Evolutionary conservation across 2,329 filamentous ascomycete genomes (phyloP), one percentile per base, ranked within the genome.

Genomic region (Botryosphaeria agaves): DNA sequence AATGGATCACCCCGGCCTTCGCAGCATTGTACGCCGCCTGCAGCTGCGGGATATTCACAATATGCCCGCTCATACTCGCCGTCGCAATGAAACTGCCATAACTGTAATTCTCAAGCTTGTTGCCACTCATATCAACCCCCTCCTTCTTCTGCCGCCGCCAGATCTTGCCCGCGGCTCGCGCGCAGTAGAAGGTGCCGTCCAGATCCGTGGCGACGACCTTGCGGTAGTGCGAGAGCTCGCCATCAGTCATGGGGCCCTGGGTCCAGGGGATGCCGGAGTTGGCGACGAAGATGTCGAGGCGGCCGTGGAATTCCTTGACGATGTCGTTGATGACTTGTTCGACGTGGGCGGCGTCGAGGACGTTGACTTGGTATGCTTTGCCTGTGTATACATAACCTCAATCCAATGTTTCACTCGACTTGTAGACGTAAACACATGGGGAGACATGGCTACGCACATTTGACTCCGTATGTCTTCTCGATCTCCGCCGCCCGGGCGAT

Each of bases 181-280:
- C 79, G 46, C 72, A 81, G 64, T 80, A 87, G 55, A 78, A 83
- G 23, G 76, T 76, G 30, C 77, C 76, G 49, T 82, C 76, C 9
- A 87, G 54, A 50, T 89, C 79, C 29, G 77, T 76, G 28, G 62
- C 57, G 40, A 83, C 62, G 23, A 87, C 75, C 36, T 72, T 66
- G 29, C 64, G 63, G 55, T 79, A 80, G 42, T 71, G 67, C 12
- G 71, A 64, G 12, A 74, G 46, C 4, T 68, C 56, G 15, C 72
- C 76, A 36, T 80, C 72, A 20, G 81, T 60, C 47, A 77, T 71
- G 6, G 72, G 49, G 0, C 76, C 75, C 35, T 80, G 62, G 2
- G 66, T 73, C 77, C 77, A 85, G 1, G 73, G 65, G 31, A 84
- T 73, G 30, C 79, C 79, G 9, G 75, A 74, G 47, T 89, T 87